Conservation (phyloP, 2,329 filamentous ascomycete species). For the Aureobasidium sp. region DNA sequence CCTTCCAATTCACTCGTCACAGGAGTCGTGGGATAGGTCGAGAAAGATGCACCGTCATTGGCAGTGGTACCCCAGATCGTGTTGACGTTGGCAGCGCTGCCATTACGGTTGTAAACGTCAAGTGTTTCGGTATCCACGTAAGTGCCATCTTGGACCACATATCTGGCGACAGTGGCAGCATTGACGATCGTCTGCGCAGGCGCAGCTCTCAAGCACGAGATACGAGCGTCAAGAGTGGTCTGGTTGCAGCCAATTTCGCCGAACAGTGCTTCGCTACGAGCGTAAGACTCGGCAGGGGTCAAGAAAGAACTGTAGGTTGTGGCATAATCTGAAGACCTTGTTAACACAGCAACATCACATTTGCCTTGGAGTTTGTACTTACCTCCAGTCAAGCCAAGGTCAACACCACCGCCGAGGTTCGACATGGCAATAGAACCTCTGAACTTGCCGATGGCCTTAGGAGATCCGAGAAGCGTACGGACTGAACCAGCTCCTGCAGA, state of each 20-base stretch:
- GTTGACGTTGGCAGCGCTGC: conserved; percentile 42
- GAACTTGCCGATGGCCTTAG: conserved; percentile 41
- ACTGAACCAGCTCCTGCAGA: conserved; percentile 51
- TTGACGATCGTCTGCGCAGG: conserved; percentile 37
- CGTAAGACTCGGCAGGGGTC: conserved; percentile 47
- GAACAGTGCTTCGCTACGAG: conserved; percentile 45
- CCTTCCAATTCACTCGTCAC: conserved; percentile 38
- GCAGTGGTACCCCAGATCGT: conserved; percentile 50
- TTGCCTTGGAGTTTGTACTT: conserved; percentile 20
- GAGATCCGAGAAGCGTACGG: conserved; percentile 47
- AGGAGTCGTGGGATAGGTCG: conserved; percentile 40
- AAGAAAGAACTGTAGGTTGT: conserved; percentile 53
- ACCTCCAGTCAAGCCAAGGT: conserved; percentile 46
- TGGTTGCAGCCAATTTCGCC: conserved; percentile 45
- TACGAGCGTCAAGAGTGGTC: conserved; percentile 38
- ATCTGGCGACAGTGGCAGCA: conserved; percentile 40
- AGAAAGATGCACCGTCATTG: conserved; percentile 51
- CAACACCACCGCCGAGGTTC: conserved; percentile 50
- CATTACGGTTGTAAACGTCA: conserved; percentile 36
- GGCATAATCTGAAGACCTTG: conserved; percentile 35
- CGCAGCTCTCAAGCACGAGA: conserved; percentile 47
- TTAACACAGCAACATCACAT: not conserved
- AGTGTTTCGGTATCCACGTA: conserved; percentile 48
- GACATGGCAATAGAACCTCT: conserved; percentile 44
- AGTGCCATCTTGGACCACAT: conserved; percentile 52